Evolutionary conservation across 2,329 filamentous ascomycete genomes (phyloP).

Genomic region (Xylaria sp.): DNA sequence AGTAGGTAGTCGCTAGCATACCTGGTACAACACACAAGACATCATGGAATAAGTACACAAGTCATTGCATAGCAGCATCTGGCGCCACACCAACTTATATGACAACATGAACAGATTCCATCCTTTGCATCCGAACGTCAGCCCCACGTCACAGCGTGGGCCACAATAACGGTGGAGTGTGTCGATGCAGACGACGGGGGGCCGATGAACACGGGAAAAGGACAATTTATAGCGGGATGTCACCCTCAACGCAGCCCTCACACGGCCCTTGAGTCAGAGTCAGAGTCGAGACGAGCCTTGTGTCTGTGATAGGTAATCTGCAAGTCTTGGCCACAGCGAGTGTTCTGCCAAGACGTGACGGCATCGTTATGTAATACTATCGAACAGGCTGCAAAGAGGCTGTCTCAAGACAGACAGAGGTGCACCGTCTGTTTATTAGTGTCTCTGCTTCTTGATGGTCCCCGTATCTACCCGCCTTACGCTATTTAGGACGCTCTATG

Average conservation of each 20-base stretch:
- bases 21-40: too few species aligned
- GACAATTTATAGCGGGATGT: conserved; percentile 21
- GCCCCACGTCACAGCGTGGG: conserved; percentile 32
- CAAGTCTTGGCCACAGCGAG: not conserved
- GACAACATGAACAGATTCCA: conserved; percentile 21
- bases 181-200: conserved; percentile 23
- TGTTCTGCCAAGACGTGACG: conserved; percentile 13
- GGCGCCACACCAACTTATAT: conserved; percentile 10
- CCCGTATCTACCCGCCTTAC: too few species aligned
- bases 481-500: not conserved
- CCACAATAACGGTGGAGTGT: conserved; percentile 24
- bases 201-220: conserved; percentile 18
- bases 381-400: not conserved
- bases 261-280: conserved; percentile 9
- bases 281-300: not conserved
- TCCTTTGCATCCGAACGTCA: conserved; percentile 19
- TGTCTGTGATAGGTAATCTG: not conserved
- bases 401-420: not conserved
- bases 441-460: too few species aligned
- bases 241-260: conserved; percentile 4
- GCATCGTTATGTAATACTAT: conserved; percentile 30
- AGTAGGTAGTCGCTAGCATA: too few species aligned
- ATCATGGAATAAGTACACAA: not conserved
- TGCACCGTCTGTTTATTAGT: conserved; percentile 4
- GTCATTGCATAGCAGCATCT: conserved; percentile 16